These are phyloP conservation scores for Volvox africanus DNA, from an alignment of 139 green algal genomes.

Conservation along the genomic window DNA sequence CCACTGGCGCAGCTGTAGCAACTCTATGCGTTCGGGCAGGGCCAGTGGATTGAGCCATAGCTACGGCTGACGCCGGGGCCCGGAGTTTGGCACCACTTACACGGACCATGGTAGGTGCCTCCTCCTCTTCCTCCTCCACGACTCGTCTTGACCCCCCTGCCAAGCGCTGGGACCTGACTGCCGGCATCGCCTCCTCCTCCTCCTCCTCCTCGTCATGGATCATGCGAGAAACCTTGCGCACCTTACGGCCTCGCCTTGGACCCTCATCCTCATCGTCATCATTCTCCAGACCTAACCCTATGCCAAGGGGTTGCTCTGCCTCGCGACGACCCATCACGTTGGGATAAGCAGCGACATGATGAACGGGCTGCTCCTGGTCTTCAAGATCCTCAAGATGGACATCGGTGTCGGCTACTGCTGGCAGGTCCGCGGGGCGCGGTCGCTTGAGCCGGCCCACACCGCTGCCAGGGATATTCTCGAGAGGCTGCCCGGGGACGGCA, in stretches of 20 bases:
- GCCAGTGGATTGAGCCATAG: not conserved
- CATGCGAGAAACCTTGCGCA: constrained; percentile 10
- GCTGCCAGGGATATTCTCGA: not conserved
- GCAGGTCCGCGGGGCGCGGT: not conserved
- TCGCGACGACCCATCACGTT: no score
- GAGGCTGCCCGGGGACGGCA: not conserved
- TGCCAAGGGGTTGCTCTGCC: no score
- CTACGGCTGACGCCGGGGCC: not conserved
- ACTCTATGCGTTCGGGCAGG: not conserved
- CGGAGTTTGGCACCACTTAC: no score
- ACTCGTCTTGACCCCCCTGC: no score
- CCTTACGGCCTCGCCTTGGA: not conserved
- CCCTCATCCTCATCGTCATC: constrained; percentile 23
- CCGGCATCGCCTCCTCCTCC: not conserved
- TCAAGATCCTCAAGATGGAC: not conserved
- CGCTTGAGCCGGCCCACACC: constrained; percentile 23
- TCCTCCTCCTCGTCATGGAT: not conserved
- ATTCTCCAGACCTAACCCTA: not conserved
- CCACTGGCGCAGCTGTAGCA: not conserved
- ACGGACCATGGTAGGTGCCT: no score
- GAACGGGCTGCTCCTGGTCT: not conserved
- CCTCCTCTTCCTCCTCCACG: not conserved
- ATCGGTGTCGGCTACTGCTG: not conserved
- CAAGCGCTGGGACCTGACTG: not conserved
- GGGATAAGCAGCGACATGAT: not conserved